These are phyloP conservation scores for Cutaneotrichosporon curvatum DNA, from an alignment of 1,284 basidiomycete genomes.

Conservation along the genomic window DNA sequence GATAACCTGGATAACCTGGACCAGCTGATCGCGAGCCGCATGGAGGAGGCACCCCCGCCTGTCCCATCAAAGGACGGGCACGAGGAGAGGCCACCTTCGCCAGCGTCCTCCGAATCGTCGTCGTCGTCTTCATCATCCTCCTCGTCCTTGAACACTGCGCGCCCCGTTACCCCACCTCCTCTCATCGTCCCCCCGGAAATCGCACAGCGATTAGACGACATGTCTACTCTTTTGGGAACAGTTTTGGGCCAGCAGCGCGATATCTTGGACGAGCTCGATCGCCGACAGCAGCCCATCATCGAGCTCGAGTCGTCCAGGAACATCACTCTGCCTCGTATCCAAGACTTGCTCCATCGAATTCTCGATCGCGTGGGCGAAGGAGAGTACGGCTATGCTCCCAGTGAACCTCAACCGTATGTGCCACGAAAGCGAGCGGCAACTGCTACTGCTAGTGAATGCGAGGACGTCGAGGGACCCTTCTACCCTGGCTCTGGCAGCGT, in stretches of 20 bases:
- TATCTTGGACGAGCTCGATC: constrained; percentile 24
- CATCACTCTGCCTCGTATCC: constrained; percentile 26
- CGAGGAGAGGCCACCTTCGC: neutral
- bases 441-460: too few species aligned
- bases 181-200: constrained; percentile 25
- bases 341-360: constrained; percentile 34
- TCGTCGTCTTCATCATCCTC: constrained; percentile 20
- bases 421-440: neutral
- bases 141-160: constrained; percentile 29
- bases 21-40: neutral
- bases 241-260: constrained; percentile 35
- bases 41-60: constrained; percentile 28
- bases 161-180: constrained; percentile 36
- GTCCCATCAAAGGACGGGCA: constrained; percentile 30
- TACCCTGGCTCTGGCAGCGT: constrained; percentile 28
- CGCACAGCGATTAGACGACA: constrained; percentile 29
- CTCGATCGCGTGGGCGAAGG: constrained; percentile 13
- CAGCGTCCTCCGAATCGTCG: constrained; percentile 1
- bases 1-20: constrained; percentile 1
- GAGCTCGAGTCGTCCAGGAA: constrained; percentile 8
- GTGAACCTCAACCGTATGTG: too few species aligned
- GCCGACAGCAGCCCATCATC: constrained; percentile 1
- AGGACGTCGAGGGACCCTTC: constrained; percentile 24
- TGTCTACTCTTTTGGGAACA: constrained; percentile 31
- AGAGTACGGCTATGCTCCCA: neutral